Base-by-base conservation (phyloP, 768 basidiomycete genomes). In the Suillus weaverae region DNA sequence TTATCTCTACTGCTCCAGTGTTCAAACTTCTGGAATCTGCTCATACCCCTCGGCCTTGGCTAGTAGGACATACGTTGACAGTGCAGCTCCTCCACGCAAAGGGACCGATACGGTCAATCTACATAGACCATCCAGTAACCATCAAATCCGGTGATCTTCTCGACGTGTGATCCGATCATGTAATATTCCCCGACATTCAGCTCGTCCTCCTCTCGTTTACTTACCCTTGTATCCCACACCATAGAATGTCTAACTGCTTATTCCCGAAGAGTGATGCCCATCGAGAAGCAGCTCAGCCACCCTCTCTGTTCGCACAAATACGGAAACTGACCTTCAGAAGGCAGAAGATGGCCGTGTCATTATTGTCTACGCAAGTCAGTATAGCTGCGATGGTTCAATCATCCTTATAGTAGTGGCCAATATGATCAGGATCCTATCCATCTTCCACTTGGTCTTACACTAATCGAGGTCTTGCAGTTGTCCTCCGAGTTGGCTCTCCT, bases 301-400 rank as follows among this genome's bases (percentile, higher is more conserved):
- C 26, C 26, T 26, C 26, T 1, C 39, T 5, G 39, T 41, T 14
- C 39, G 14, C 22, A 14, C 22, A 26, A 48, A 14, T 48, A 13
- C 22, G 46, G 13, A 22, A 48, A 48, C 13, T 48, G 22, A 74
- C 8, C 69, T 81, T 11, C 70, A 64, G 5, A 64, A 64, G 57
- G 77, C 71, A 3, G 57, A 26, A 2, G 69, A 72, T 4, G 79
- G 79, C 1, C 80, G 79, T 0, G 72, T 81, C 38, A 43, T 81
- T 54, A 35, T 80, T 7, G 67, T 80, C 44, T 79, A 76, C 33
- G 70, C 73, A 22, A 67, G 71, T 38, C 66, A 38, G 14, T 60
- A 68, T 22, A 60, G 66, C 20, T 73, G 69, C 4, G 69, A 74
- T 32, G 72, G 72, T n/a, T 35, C 73, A 48, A 73, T 74, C 30